These are phyloP conservation scores for Orbilia blumenaviensis DNA, from an alignment of 2,329 filamentous ascomycete genomes.

Conservation along the genomic window DNA sequence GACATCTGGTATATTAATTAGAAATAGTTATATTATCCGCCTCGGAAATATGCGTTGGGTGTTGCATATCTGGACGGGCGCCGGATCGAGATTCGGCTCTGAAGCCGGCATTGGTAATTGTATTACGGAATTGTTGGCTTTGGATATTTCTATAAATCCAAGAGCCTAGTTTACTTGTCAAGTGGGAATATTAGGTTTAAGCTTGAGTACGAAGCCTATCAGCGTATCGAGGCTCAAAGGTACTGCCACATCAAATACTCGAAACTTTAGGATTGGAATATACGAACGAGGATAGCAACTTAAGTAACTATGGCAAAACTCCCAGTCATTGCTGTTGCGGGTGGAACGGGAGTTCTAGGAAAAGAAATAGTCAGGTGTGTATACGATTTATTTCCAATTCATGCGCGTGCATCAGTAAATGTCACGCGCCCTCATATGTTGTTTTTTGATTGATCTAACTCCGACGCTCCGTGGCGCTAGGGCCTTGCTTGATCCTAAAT, in stretches of 20 bases:
- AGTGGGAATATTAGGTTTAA: no score
- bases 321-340: conserved; percentile 39
- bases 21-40: no score
- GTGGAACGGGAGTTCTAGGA: conserved; percentile 40
- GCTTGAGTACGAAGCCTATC: no score
- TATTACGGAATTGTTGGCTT: not conserved
- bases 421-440: not conserved
- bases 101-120: not conserved
- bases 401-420: no score
- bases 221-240: no score
- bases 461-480: not conserved
- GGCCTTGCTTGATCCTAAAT: conserved; percentile 36
- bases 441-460: not conserved
- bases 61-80: not conserved
- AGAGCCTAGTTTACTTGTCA: no score
- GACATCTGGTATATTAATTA: no score
- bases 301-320: conserved; percentile 10
- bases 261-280: no score
- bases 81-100: conserved; percentile 16
- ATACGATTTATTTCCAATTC: not conserved
- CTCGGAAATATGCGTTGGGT: no score
- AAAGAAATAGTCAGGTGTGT: conserved; percentile 43
- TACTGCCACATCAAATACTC: no score
- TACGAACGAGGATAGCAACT: not conserved
- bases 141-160: not conserved